Evolutionary conservation across 2,329 filamentous ascomycete genomes (phyloP).

Genomic region (Cercospora zeina): DNA sequence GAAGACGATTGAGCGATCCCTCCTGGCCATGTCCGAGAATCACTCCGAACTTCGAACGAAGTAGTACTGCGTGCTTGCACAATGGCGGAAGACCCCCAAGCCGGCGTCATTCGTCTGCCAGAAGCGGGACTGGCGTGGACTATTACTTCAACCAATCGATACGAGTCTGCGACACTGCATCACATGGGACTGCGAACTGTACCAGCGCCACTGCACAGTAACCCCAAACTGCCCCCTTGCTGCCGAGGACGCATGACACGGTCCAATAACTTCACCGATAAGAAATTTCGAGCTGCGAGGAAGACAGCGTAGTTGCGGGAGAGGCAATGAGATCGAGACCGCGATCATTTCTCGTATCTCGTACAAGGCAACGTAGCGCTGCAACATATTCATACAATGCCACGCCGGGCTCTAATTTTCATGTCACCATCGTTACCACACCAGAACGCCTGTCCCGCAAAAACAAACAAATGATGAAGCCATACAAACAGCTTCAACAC

Average conservation of each 20-base stretch:
- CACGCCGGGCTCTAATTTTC: neutral
- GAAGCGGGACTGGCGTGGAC: too few relatives aligned
- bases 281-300: too few relatives aligned
- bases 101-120: too few relatives aligned
- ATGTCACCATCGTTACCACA: neutral
- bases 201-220: too few relatives aligned
- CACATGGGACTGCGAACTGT: too few relatives aligned
- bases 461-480: neutral
- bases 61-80: neutral
- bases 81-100: too few relatives aligned
- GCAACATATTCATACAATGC: conserved; percentile 10
- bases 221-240: too few relatives aligned
- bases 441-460: neutral
- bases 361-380: conserved; percentile 11
- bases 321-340: neutral
- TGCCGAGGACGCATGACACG: too few relatives aligned
- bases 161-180: too few relatives aligned
- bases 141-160: too few relatives aligned
- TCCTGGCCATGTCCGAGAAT: neutral
- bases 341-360: conserved; percentile 10
- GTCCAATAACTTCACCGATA: too few relatives aligned
- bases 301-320: too few relatives aligned
- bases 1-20: conserved; percentile 12
- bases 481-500: neutral
- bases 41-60: neutral